A percentile compares a stretch with the other conserved stretches of the same genome.
phyloP scores from a whole-genome alignment of 2,329 filamentous ascomycete genomes.

The Trichoderma aggressivum region DNA sequence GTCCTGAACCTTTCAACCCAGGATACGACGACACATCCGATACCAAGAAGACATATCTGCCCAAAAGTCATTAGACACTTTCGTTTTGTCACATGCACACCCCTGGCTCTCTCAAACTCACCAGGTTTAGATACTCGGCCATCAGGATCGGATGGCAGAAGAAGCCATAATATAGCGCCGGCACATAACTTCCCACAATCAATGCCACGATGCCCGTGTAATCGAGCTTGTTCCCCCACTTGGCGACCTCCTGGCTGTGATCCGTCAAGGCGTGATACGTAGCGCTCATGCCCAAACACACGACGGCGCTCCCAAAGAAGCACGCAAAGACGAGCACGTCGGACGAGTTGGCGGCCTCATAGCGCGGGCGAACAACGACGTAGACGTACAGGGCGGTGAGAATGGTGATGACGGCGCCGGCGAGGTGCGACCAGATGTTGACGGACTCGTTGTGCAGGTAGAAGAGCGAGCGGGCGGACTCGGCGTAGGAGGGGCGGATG shows the following conservation, averaged over 20 bases:
- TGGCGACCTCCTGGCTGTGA: slow-evolving; percentile 73
- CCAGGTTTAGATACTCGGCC: slow-evolving; percentile 70
- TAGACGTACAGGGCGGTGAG: slow-evolving; percentile 52
- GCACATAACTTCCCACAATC: slow-evolving; percentile 89
- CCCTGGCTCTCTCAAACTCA: slow-evolving; percentile 36
- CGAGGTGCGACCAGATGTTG: slow-evolving; percentile 61
- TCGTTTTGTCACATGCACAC: background rate
- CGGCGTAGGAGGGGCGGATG: slow-evolving; percentile 46
- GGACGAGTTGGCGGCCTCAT: slow-evolving; percentile 54
- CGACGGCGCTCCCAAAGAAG: slow-evolving; percentile 72
- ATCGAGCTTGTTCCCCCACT: slow-evolving; percentile 88
- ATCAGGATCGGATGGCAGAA: slow-evolving; percentile 65
- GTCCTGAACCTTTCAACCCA: slow-evolving; percentile 81
- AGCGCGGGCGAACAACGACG: slow-evolving; percentile 59
- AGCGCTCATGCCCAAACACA: slow-evolving; percentile 77
- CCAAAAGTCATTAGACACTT: slow-evolving; percentile 7
- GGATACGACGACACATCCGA: slow-evolving; percentile 73
- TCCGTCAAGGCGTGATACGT: slow-evolving; percentile 83
- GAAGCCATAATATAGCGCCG: slow-evolving; percentile 84
- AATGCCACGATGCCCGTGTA: slow-evolving; percentile 90
- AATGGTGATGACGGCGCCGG: slow-evolving; percentile 62
- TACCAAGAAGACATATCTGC: slow-evolving; percentile 73
- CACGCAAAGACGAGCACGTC: slow-evolving; percentile 73
- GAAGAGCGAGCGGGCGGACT: slow-evolving; percentile 46
- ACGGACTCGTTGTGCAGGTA: slow-evolving; percentile 60